These are phyloP conservation scores for Mycocentrospora acerina DNA, from an alignment of 2,329 filamentous ascomycete species.

Conservation along the genomic window DNA sequence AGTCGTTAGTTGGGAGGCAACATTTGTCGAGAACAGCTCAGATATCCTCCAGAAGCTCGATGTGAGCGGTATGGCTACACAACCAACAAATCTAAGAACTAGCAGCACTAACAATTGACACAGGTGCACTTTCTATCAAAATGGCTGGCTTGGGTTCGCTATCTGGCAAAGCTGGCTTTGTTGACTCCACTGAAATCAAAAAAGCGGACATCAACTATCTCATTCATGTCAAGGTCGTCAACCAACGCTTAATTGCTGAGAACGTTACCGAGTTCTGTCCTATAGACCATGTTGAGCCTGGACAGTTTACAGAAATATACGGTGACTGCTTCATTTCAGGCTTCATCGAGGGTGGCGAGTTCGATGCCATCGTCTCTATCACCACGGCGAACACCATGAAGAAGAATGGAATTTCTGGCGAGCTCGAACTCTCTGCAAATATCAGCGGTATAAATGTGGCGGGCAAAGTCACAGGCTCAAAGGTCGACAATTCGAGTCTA, in stretches of 20 bases:
- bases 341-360: conserved; percentile 15
- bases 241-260: conserved; percentile 22
- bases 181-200: conserved; percentile 20
- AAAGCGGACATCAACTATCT: conserved; percentile 29
- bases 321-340: conserved; percentile 14
- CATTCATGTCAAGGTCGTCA: conserved; percentile 31
- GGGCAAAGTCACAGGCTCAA: too few species aligned
- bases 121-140: too few species aligned
- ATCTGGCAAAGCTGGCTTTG: conserved; percentile 5
- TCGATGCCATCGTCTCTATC: conserved; percentile 10
- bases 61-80: too few species aligned
- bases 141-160: conserved; percentile 6
- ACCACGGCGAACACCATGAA: conserved; percentile 10
- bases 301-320: conserved; percentile 9
- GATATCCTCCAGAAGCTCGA: too few species aligned
- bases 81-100: too few species aligned
- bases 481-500: too few species aligned
- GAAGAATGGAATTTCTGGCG: too few species aligned
- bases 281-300: conserved; percentile 7
- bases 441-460: too few species aligned
- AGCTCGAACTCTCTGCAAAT: too few species aligned
- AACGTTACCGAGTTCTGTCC: conserved; percentile 22
- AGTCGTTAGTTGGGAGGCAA: too few species aligned
- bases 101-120: too few species aligned
- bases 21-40: too few species aligned